Percentiles rank a stretch among this genome's conserved stretches.
phyloP scores from a whole-genome alignment of 1,284 basidiomycete genomes.

The Cutaneotrichosporon dermatis region DNA sequence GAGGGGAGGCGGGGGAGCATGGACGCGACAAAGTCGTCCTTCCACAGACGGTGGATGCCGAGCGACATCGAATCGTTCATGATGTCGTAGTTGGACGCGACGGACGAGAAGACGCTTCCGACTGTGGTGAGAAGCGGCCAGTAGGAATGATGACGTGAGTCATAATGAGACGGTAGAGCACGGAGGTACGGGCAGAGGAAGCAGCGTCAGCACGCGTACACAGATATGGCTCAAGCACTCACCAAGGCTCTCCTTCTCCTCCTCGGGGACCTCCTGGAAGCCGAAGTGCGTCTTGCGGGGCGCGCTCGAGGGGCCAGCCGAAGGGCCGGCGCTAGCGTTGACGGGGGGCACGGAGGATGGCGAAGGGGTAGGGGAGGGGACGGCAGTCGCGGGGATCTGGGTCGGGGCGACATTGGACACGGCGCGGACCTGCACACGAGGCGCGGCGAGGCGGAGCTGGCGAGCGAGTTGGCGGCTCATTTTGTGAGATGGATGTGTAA shows the following conservation, averaged over 20 bases:
- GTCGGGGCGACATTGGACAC: slow-evolving; percentile 11
- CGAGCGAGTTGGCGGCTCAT: slow-evolving; percentile 21
- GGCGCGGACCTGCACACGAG: slow-evolving; percentile 15
- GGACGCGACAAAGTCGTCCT: slow-evolving; percentile 80
- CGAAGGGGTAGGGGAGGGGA: too few relatives aligned
- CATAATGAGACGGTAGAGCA: neutral
- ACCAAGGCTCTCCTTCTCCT: slow-evolving; percentile 60
- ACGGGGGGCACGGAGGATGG: neutral
- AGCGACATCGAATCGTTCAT: slow-evolving; percentile 99
- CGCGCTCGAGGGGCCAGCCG: neutral
- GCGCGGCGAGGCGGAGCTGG: slow-evolving; percentile 9
- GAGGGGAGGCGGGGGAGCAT: slow-evolving; percentile 61
- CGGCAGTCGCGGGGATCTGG: too few relatives aligned
- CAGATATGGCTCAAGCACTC: slow-evolving; percentile 14
- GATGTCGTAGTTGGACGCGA: slow-evolving; percentile 91
- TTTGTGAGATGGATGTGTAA: neutral
- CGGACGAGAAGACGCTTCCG: slow-evolving; percentile 88
- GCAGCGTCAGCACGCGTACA: neutral
- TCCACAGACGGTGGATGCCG: slow-evolving; percentile 96
- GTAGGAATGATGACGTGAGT: neutral
- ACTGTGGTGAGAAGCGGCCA: slow-evolving; percentile 51
- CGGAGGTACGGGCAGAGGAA: too few relatives aligned
- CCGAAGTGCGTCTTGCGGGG: slow-evolving; percentile 75
- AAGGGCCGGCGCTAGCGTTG: slow-evolving; percentile 6
- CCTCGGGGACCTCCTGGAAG: slow-evolving; percentile 78